Evolutionary conservation across 495 filamentous ascomycete genomes (phyloP).

Genomic region (Talaromyces stipitatus): DNA sequence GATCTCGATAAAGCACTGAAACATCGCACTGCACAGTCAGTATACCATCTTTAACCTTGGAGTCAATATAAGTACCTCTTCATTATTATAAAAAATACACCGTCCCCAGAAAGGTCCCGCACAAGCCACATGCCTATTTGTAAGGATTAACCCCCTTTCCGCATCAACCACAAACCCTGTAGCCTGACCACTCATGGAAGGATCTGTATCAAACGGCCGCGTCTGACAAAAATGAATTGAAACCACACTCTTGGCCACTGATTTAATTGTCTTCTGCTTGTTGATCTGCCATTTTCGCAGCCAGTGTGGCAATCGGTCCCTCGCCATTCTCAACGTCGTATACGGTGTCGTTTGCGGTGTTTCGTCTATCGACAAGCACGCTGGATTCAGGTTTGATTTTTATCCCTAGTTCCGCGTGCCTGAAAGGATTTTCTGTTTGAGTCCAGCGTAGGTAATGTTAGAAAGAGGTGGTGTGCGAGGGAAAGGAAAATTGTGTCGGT

Average conservation of each 20-base stretch:
- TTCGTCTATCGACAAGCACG: slow-evolving; percentile 32
- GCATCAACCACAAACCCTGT: slow-evolving; percentile 98
- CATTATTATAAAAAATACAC: slow-evolving; percentile 97
- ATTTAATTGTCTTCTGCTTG: slow-evolving; percentile 91
- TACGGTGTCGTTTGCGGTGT: slow-evolving; percentile 39
- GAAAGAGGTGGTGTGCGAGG: no score
- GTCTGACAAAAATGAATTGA: slow-evolving; percentile 99
- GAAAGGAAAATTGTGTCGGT: no score
- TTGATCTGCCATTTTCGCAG: slow-evolving; percentile 61
- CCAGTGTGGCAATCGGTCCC: slow-evolving; percentile 32
- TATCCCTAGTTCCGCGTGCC: no score
- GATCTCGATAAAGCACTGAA: slow-evolving; percentile 93
- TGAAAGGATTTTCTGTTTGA: no score
- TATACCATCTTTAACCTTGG: neutral
- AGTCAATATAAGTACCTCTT: slow-evolving; percentile 46
- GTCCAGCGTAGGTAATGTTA: no score
- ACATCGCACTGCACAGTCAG: slow-evolving; percentile 66
- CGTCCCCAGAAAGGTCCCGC: slow-evolving; percentile 96
- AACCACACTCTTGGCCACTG: slow-evolving; percentile 85
- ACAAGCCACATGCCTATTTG: slow-evolving; percentile 91
- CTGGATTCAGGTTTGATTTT: slow-evolving; percentile 41
- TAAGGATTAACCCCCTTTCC: slow-evolving; percentile 83
- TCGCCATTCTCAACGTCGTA: slow-evolving; percentile 42
- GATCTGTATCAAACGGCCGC: slow-evolving; percentile 93
- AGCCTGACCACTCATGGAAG: slow-evolving; percentile 87